Evolutionary conservation across 768 basidiomycete genomes (phyloP).

Genomic region (Rhodotorula paludigena): DNA sequence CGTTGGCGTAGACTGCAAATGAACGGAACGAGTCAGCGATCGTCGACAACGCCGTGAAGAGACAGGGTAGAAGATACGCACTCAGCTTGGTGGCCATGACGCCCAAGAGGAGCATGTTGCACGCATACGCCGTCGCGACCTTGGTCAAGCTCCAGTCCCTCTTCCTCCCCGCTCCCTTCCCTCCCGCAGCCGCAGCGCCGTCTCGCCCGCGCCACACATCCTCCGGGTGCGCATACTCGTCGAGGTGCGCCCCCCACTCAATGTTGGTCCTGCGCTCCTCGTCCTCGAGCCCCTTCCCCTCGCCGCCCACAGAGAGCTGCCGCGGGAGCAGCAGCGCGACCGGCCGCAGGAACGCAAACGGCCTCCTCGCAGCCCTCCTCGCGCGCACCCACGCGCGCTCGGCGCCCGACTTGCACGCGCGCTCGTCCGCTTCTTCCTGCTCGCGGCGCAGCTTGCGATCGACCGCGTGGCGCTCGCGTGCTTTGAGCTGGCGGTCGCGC

Average conservation of each 20-base stretch:
- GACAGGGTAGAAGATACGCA: neutral
- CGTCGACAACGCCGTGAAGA: accelerated
- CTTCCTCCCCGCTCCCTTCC: constrained; percentile 19
- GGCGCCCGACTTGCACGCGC: neutral
- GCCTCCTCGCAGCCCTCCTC: neutral
- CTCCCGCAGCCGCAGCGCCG: neutral
- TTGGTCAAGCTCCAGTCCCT: constrained; percentile 48
- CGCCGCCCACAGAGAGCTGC: neutral
- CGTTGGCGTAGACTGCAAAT: constrained; percentile 35
- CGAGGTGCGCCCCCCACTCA: constrained; percentile 18
- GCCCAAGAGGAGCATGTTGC: constrained; percentile 42
- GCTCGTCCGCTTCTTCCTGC: neutral
- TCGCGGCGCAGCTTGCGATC: neutral
- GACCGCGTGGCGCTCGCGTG: constrained; percentile 27
- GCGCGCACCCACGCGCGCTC: neutral
- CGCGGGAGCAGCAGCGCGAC: constrained; percentile 44
- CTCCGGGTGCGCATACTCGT: constrained; percentile 22
- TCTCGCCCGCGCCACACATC: constrained; percentile 34
- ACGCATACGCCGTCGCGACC: constrained; percentile 41
- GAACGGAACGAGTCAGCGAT: neutral
- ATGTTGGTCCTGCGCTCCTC: constrained; percentile 5
- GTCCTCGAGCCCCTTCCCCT: neutral
- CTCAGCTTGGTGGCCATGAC: constrained; percentile 19
- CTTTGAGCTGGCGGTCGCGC: constrained; percentile 39
- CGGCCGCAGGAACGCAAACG: constrained; percentile 45